Base-by-base conservation (phyloP, 495 filamentous ascomycete species). In the Lasiosphaeria ovina region DNA sequence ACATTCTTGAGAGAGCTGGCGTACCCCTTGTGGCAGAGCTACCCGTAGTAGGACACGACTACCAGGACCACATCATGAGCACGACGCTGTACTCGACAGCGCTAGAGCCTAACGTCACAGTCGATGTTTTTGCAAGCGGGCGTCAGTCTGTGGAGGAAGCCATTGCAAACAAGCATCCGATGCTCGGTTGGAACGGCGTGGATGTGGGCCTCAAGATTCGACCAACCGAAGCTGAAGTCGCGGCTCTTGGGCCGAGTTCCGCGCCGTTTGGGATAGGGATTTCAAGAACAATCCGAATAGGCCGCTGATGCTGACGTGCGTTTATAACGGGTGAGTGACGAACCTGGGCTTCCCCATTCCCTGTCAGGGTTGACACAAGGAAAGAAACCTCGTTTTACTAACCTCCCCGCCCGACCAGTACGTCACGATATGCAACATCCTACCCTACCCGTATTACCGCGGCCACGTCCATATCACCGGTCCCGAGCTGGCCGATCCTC, bases 401-500 rank as follows among this genome's bases (percentile, higher is more conserved):
- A 11, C 8, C 8, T 35, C 8, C n/a, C n/a, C n/a, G n/a, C n/a
- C n/a, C n/a, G n/a, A n/a, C n/a, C 53, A 50, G 14, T 68, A 62
- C 57, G 32, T 63, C 64, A 74, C 72, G n/a, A n/a, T n/a, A n/a
- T 3, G 50, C 74, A 0, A 69, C 60, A 24, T 59, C 62, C 10
- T 85, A 72, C 62, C 71, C 34, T 83, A 86, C 63, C 83, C 84
- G 6, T 79, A 77, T 56, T 83, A 82, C 5, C 82, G 83, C 2
- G 84, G 84, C 3, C 71, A 74, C 54, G 68, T 86, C 33, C 84
- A 86, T 64, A 82, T 87, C 63, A 83, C 75, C 12, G 66, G 71
- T 2, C 68, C 77, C 14, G 63, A 69, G 6, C 59, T 72, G 12
- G 36, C 62, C 38, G 70, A 70, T 11, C 68, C 70, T 1, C 61